phyloP scores from a whole-genome alignment of 2,329 filamentous ascomycete species.

The Aureobasidium sp. region DNA sequence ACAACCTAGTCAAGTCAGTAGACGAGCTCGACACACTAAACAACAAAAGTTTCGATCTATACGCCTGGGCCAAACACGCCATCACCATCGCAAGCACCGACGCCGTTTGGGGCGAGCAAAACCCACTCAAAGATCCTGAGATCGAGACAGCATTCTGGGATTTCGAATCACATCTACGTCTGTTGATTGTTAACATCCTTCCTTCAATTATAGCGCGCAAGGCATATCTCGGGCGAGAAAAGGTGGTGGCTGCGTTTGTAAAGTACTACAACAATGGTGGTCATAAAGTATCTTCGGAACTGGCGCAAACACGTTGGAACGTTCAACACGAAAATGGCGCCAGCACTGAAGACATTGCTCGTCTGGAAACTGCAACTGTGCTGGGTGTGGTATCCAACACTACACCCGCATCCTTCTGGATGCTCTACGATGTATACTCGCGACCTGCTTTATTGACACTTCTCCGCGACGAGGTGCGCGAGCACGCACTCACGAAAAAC shows the following conservation, averaged over 20 bases:
- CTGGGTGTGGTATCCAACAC: conserved; percentile 33
- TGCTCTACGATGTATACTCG: conserved; percentile 31
- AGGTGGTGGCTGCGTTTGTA: conserved; percentile 20
- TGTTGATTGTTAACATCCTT: conserved; percentile 18
- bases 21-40: conserved; percentile 19
- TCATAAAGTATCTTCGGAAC: conserved; percentile 18
- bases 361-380: conserved; percentile 23
- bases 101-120: conserved; percentile 37
- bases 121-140: conserved; percentile 31
- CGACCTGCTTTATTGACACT: conserved; percentile 26
- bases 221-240: conserved; percentile 30
- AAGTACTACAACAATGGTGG: conserved; percentile 23
- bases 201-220: conserved; percentile 32
- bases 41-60: conserved; percentile 29
- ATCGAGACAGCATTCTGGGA: conserved; percentile 34
- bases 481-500: conserved; percentile 15
- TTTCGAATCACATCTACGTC: conserved; percentile 29
- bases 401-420: conserved; percentile 33
- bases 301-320: conserved; percentile 22
- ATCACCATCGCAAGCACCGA: conserved; percentile 33
- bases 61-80: conserved; percentile 30
- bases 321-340: conserved; percentile 9
- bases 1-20: conserved; percentile 17
- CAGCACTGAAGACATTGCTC: conserved; percentile 22
- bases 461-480: conserved; percentile 28